Evolutionary conservation across 805 yeast genomes (phyloP), one percentile per base, ranked within the genome.

Genomic region (Blastobotrys muscicola): DNA sequence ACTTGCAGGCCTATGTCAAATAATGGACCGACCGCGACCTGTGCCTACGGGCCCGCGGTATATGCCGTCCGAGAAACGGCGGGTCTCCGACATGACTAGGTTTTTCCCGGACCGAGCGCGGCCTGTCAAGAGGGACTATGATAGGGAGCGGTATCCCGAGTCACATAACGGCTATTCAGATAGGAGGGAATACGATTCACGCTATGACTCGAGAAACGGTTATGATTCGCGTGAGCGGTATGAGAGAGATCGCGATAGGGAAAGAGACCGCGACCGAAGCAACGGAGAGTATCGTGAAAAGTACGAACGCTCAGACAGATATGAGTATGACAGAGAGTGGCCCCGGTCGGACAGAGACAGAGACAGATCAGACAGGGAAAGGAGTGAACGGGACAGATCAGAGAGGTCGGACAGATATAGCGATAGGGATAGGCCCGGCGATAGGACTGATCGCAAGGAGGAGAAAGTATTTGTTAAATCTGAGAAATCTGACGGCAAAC

Each of bases 321-420:
- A 20, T 20, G 14, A 12, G 7, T n/a, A 12, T 8, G 33, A 31
- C 8, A 31, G 33, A 5, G 13, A n/a, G 33, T 5, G 13, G 33
- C 33, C 13, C 3, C 3, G 13, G 5, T n/a, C 16, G 4, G 20
- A 15, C 37, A 29, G 42, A 14, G 42, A 39, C 12, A 30, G 42
- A 39, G 42, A 39, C 4, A 39, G 42, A 12, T 20, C 26, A 20
- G 42, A 39, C 31, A 39, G 42, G 16, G 36, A 39, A 12, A 39
- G n/a, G n/a, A n/a, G n/a, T n/a, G n/a, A n/a, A n/a, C n/a, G n/a
- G n/a, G n/a, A n/a, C n/a, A n/a, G n/a, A n/a, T n/a, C n/a, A n/a
- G n/a, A n/a, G n/a, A n/a, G 42, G 26, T 20, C 26, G 13, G 42
- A 39, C 36, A 11, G 42, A n/a, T 8, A 5, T 13, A 30, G 36